These are phyloP conservation scores for Fusarium torulosum DNA, from an alignment of 2,329 filamentous ascomycete species.

Conservation along the genomic window DNA sequence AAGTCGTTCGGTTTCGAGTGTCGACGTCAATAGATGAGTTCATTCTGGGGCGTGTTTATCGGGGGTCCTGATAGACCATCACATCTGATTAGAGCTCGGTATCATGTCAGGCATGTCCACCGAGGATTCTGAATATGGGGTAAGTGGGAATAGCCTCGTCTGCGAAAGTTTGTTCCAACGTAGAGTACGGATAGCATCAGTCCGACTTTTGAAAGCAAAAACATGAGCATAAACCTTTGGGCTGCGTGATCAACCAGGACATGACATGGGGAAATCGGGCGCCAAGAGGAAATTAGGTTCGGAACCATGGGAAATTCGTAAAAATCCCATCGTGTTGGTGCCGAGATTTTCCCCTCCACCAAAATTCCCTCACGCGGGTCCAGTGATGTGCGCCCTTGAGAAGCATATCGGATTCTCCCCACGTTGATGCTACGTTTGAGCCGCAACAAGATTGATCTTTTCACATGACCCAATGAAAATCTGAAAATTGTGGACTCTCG, in stretches of 20 bases:
- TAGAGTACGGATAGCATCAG: constrained; percentile 5
- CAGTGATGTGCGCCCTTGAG: constrained; percentile 32
- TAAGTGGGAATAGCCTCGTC: constrained; percentile 26
- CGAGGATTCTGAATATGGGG: not conserved
- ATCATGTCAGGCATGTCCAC: not conserved
- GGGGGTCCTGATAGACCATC: constrained; percentile 12
- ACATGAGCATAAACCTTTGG: not conserved
- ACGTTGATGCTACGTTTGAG: constrained; percentile 37
- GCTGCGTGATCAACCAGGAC: not conserved
- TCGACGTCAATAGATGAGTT: constrained; percentile 35
- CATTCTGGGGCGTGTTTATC: constrained; percentile 15
- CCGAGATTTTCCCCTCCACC: constrained; percentile 13
- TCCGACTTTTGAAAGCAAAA: not conserved
- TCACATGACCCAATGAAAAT: constrained; percentile 5
- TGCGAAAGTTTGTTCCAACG: not conserved
- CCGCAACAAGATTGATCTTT: constrained; percentile 21
- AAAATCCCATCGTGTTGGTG: constrained; percentile 35
- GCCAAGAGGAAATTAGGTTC: constrained; percentile 28
- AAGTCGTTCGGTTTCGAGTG: not conserved
- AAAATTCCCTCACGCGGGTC: not conserved
- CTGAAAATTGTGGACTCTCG: constrained; percentile 28
- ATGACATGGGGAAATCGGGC: constrained; percentile 38
- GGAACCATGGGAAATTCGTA: constrained; percentile 34
- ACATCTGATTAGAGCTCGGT: constrained; percentile 9
- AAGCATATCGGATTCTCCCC: constrained; percentile 36